Evolutionary conservation across 1,284 basidiomycete genomes (phyloP), one percentile per base, ranked within the genome.

Genomic region (Anthracocystis walkeri): DNA sequence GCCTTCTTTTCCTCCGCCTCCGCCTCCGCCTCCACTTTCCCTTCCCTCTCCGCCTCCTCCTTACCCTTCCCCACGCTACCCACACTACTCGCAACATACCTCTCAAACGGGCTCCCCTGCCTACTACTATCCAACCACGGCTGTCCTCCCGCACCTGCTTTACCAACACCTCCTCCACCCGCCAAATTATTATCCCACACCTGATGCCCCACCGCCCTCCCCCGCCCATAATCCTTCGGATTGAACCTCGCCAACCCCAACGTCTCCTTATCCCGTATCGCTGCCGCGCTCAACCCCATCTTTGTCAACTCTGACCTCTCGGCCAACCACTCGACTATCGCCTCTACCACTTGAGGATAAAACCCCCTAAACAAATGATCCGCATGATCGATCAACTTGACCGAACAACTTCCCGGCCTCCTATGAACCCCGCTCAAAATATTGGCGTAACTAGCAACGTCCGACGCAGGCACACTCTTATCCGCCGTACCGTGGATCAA

Each of bases 401-500:
- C 31, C 12, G 54, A 40, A 11, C 66, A 68, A 21, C 65, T 71
- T 0, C 79, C 79, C 4, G 77, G 66, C 4, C 78, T 45, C 0
- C 73, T 21, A 18, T 46, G 50, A 7, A 63, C 53, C 0, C 63
- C 56, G n/a, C 51, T 60, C 3, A 82, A 50, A 2, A 65, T 70
- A 44, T 82, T 81, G 25, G 62, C 31, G 53, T 79, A 80, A 21
- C 46, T 55, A 2, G 57, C 55, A 3, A 72, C 72, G 50, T 82
- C 80, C 2, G 63, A 53, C 2, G 58, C 65, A 1, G 80, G 80
- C 2, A 82, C 80, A 3, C 69, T 64, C 45, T 74, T 73, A 58
- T 82, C 80, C 7, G 65, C 56, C 6, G 74, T 75, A 11, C 80
- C 80, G 23, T 78, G 72, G 18, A 82, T 70, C 0, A 81, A 56